phyloP scores from a whole-genome alignment of 306 rosid genomes.

The Parietaria judaica region DNA sequence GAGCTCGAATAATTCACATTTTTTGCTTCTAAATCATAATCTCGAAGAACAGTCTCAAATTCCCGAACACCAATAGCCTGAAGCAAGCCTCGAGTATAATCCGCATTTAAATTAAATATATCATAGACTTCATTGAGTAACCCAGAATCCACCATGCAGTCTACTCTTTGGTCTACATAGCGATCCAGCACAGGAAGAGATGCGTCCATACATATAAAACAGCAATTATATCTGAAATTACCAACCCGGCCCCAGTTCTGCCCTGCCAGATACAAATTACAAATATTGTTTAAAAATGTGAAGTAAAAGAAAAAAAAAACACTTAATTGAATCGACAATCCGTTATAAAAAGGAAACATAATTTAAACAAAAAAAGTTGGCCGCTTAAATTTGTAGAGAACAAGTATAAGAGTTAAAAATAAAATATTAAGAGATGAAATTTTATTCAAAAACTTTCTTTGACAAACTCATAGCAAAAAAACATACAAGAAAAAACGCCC shows the following conservation, averaged over 20 bases:
- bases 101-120: conserved; percentile 49
- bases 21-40: conserved; percentile 18
- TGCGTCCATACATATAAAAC: conserved; percentile 71
- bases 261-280: conserved; percentile 57
- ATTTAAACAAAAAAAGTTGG: neutral
- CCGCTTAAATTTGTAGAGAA: neutral
- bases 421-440: neutral
- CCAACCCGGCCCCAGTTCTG: conserved; percentile 96
- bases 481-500: no score
- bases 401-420: neutral
- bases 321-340: neutral
- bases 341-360: no score
- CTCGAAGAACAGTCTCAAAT: conserved; percentile 51
- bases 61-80: conserved; percentile 93
- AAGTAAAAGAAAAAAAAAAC: neutral
- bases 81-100: conserved; percentile 69
- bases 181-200: conserved; percentile 66
- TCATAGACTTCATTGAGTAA: conserved; percentile 74
- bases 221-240: conserved; percentile 66
- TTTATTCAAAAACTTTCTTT: neutral
- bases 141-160: conserved; percentile 71
- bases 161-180: conserved; percentile 81
- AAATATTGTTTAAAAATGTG: neutral
- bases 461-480: no score
- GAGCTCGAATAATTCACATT: conserved; percentile 20